phyloP scores from a whole-genome alignment of 148 eudicot species.

The Fagopyrum homotropicum region DNA sequence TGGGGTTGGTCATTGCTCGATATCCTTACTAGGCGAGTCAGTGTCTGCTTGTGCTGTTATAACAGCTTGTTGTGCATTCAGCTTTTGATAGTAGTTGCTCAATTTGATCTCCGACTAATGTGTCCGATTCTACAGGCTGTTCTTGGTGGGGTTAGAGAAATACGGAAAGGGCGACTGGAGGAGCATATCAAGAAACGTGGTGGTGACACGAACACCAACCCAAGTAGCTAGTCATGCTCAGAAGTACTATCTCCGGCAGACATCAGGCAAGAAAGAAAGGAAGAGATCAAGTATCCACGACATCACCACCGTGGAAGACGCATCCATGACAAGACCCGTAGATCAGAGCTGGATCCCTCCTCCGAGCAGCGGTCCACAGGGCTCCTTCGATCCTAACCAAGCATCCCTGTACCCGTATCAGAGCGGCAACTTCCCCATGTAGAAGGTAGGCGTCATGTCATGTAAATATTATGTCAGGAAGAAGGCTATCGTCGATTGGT shows the following conservation, averaged over 20 bases:
- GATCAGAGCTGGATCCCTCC: constrained; percentile 42
- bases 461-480: not conserved
- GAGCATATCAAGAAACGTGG: constrained; percentile 64
- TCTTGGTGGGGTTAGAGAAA: constrained; percentile 61
- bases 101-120: not conserved
- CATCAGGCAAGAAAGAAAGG: constrained; percentile 64
- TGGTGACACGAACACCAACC: constrained; percentile 63
- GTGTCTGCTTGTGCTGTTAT: too few species aligned
- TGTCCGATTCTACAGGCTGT: constrained; percentile 30
- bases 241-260: constrained; percentile 64
- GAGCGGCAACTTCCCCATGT: constrained; percentile 28
- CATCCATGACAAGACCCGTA: constrained; percentile 21
- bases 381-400: constrained; percentile 31
- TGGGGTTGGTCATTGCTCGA: not conserved
- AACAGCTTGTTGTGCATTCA: too few species aligned
- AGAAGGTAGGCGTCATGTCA: not conserved
- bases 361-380: constrained; percentile 22
- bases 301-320: constrained; percentile 54
- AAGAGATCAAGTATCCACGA: constrained; percentile 74
- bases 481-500: not conserved
- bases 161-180: constrained; percentile 77
- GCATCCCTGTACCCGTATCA: constrained; percentile 37
- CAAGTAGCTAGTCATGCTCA: constrained; percentile 80
- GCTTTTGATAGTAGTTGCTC: not conserved
- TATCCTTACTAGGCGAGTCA: too few species aligned